Base-by-base conservation (phyloP, 257 asterid genomes). In the Penstemon eatonii region DNA sequence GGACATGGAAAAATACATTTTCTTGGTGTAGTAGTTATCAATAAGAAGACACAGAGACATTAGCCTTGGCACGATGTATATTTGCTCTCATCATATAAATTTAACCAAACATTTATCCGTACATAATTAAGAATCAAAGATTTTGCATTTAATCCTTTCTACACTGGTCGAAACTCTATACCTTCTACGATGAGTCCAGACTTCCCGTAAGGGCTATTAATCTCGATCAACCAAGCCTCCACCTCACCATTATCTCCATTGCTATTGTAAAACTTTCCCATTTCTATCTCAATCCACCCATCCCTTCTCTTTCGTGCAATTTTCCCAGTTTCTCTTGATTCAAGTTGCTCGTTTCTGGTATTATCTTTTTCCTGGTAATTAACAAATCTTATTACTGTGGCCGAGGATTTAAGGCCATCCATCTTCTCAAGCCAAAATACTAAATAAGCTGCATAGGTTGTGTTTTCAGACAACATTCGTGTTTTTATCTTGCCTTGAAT, bases 271-370 rank as follows among this genome's bases (percentile, higher is more conserved):
- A 89, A 81, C 63, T 62, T 83, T 0, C 91, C 94, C 69, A 86
- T 60, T 15, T 78, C 81, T 3, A 86, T 73, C 78, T 89, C 96
- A 79, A 78, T 37, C 96, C 94, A 86, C 46, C 91, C 89, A 37
- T 84, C 89, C 1, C 51, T 72, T 67, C 91, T 83, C 63, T 7
- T 54, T 52, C 41, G 19, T 2, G 89, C 76, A 41, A 67, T 66
- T 36, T 79, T 76, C 54, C 85, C 87, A n/a, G 76, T 76, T 63
- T 64, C 79, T 64, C 78, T 66, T 4, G 72, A 54, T 60, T 49
- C 72, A 43, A 13, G 41, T 56, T 7, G 62, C 71, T 62, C 71
- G 19, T 73, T 68, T 40, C 43, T 70, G 50, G 40, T 60, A 12
- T 59, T 56, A n/a, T 41, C 60, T 12, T 42, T 9, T 3, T 59